A percentile compares a stretch with the other conserved stretches of the same genome.
Evolutionary conservation across 2,329 filamentous ascomycete species (phyloP).

Genomic region (Pyricularia pennisetigena): DNA sequence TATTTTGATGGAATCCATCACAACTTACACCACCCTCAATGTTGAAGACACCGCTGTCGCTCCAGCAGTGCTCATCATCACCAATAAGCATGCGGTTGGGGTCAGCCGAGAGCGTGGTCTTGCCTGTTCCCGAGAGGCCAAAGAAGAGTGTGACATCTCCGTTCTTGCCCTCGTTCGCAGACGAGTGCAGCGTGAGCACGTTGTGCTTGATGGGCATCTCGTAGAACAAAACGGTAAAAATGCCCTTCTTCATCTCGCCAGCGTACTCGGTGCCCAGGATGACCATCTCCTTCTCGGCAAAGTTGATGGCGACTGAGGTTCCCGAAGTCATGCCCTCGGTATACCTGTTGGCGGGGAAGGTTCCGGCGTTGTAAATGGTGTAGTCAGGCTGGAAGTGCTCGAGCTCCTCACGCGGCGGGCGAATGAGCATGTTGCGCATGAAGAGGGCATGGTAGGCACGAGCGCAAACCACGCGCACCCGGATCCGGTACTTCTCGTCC

Average conservation of each 20-base stretch:
- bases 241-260: constrained; percentile 94
- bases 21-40: constrained; percentile 69
- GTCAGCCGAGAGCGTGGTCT: constrained; percentile 96
- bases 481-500: constrained; percentile 97
- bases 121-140: constrained; percentile 94
- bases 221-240: constrained; percentile 99
- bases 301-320: constrained; percentile 98
- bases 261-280: constrained; percentile 97
- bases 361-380: constrained; percentile 98
- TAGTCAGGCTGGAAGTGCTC: constrained; percentile 98
- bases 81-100: constrained; percentile 93
- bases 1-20: not conserved
- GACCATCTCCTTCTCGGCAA: constrained; percentile 99
- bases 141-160: constrained; percentile 99
- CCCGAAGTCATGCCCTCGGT: constrained; percentile 98
- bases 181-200: constrained; percentile 95
- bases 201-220: constrained; percentile 99
- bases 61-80: constrained; percentile 99
- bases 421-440: constrained; percentile 99
- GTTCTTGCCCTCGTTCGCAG: constrained; percentile 88
- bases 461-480: constrained; percentile 94
- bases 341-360: constrained; percentile 96
- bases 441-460: constrained; percentile 99
- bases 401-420: constrained; percentile 80
- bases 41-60: constrained; percentile 94